These are phyloP conservation scores for Oryza meyeriana DNA, from an alignment of 176 grass and related monocot genomes.

Conservation along the genomic window DNA sequence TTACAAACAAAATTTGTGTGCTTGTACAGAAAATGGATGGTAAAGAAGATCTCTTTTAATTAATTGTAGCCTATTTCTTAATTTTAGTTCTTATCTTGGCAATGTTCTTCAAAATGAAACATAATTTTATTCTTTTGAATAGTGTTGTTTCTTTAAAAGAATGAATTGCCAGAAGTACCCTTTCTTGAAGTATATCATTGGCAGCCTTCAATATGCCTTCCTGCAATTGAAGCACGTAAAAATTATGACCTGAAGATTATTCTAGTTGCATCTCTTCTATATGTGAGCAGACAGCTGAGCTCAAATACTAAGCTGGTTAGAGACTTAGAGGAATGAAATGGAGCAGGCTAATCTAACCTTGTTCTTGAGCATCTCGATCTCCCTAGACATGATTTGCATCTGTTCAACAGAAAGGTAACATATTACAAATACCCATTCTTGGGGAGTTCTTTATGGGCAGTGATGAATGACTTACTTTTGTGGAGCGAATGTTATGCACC, in stretches of 20 bases:
- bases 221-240: constrained; percentile 37
- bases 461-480: constrained; percentile 42
- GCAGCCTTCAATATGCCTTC: constrained; percentile 59
- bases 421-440: neutral
- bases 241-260: neutral
- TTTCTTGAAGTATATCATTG: constrained; percentile 68
- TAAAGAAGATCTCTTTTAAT: neutral
- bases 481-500: constrained; percentile 54
- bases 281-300: neutral
- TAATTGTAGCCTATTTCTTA: neutral
- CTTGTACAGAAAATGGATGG: neutral
- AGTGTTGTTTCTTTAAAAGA: neutral
- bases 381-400: constrained; percentile 78
- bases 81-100: neutral
- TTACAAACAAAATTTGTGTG: neutral
- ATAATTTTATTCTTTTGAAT: neutral
- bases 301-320: neutral
- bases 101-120: neutral
- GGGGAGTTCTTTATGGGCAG: neutral
- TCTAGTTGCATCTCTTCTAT: neutral
- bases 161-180: constrained; percentile 36
- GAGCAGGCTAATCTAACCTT: constrained; percentile 48
- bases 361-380: constrained; percentile 72
- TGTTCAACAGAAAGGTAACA: constrained; percentile 34
- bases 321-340: neutral